Evolutionary conservation across 306 rosid species (phyloP).

Genomic region (Acacia confusa): DNA sequence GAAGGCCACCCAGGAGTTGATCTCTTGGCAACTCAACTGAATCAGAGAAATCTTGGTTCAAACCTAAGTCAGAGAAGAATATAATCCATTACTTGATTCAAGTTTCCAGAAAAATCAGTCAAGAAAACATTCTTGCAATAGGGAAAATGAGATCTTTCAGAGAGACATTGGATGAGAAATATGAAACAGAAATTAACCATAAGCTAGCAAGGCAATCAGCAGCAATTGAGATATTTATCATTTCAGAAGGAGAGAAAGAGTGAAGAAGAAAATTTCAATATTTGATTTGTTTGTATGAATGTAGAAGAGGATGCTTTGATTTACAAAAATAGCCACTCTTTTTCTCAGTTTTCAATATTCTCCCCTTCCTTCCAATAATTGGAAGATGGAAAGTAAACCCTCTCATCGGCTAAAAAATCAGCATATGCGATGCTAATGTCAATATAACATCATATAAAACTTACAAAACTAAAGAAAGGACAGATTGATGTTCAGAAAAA

Average conservation of each 20-base stretch:
- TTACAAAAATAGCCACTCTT: neutral
- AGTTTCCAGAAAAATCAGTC: neutral
- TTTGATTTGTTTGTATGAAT: neutral
- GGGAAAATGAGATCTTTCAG: neutral
- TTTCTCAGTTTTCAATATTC: neutral
- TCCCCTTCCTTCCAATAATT: neutral
- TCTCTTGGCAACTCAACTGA: slow-evolving; percentile 41
- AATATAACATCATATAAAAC: neutral
- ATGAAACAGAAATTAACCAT: neutral
- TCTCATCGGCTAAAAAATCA: neutral
- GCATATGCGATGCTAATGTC: neutral
- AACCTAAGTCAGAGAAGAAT: slow-evolving; percentile 34
- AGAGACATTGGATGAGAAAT: neutral
- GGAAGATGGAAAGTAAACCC: neutral
- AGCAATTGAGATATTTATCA: neutral
- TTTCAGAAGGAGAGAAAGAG: neutral
- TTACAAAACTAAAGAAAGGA: neutral
- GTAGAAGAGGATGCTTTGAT: neutral
- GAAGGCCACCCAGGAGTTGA: slow-evolving; percentile 55
- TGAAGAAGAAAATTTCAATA: neutral
- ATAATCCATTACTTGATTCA: slow-evolving; percentile 23
- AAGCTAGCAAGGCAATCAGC: neutral
- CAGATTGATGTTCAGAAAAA: neutral
- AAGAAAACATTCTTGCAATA: neutral
- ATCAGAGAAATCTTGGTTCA: slow-evolving; percentile 29